Conservation (phyloP, 495 filamentous ascomycete genomes). For the Hyaloscypha finlandica region DNA sequence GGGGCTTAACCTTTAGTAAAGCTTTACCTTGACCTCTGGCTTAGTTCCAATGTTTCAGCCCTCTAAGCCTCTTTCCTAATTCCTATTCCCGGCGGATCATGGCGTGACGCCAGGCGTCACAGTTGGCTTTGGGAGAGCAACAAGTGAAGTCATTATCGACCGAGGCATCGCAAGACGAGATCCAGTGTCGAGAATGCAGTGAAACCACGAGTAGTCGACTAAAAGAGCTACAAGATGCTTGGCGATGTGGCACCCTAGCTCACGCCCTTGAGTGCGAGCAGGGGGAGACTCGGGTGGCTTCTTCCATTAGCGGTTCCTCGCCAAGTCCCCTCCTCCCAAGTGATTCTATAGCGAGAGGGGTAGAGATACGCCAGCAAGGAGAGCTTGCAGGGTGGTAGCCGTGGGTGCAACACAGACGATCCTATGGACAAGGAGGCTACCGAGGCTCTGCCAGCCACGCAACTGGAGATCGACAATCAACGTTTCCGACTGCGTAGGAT, state of each 20-base stretch:
- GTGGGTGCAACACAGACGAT: conserved; percentile 18
- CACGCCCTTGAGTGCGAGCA: background rate
- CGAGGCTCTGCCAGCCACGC: conserved; percentile 24
- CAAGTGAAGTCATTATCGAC: conserved; percentile 21
- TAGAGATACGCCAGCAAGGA: conserved; percentile 14
- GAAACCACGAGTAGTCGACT: too few relatives aligned
- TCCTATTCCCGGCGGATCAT: too few relatives aligned
- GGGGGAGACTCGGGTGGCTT: conserved; percentile 19
- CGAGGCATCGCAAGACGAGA: conserved; percentile 9
- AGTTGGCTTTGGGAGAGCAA: conserved; percentile 26
- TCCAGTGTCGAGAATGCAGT: too few relatives aligned
- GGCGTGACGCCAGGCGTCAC: too few relatives aligned
- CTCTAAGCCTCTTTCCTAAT: too few relatives aligned
- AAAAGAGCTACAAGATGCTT: too few relatives aligned
- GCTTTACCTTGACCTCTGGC: too few relatives aligned
- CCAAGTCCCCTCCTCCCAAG: too few relatives aligned
- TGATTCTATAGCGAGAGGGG: background rate
- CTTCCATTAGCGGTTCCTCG: too few relatives aligned
- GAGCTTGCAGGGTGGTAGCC: too few relatives aligned
- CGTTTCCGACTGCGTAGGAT: conserved; percentile 24
- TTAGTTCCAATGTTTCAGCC: too few relatives aligned
- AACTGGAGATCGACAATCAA: conserved; percentile 15
- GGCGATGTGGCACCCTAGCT: background rate
- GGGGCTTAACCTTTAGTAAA: too few relatives aligned
- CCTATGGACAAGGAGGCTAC: conserved; percentile 23